phyloP scores from a whole-genome alignment of 148 eudicot genomes.

The Spergularia marina region DNA sequence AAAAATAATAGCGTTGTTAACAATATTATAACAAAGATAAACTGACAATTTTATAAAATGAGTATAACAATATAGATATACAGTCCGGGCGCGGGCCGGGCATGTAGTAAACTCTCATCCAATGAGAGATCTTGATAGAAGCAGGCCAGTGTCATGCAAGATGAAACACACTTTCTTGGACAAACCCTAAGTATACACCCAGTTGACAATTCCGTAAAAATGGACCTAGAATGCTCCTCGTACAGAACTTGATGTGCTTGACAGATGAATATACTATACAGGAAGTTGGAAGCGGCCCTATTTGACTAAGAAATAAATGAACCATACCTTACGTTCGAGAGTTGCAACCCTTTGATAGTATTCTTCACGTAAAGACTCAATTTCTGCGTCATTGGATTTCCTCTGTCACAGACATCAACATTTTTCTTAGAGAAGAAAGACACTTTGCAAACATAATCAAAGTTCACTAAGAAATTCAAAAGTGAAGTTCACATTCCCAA shows the following conservation, averaged over 20 bases:
- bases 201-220: neutral
- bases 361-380: slow-evolving; percentile 91
- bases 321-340: slow-evolving; percentile 87
- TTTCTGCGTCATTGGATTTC: slow-evolving; percentile 85
- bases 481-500: neutral
- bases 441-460: neutral
- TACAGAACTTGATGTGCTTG: neutral
- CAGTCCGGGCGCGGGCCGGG: too few relatives aligned
- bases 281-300: neutral
- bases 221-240: neutral
- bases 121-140: slow-evolving; percentile 3
- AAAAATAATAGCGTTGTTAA: too few relatives aligned
- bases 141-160: neutral
- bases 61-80: too few relatives aligned
- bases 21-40: too few relatives aligned
- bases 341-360: slow-evolving; percentile 87
- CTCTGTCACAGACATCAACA: slow-evolving; percentile 43
- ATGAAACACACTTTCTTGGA: neutral
- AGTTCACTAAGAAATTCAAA: slow-evolving; percentile 3
- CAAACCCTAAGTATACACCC: neutral
- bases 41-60: too few relatives aligned
- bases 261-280: neutral
- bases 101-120: neutral
- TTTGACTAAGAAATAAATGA: slow-evolving; percentile 7
- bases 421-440: neutral